Conservation (phyloP, 2,329 filamentous ascomycete species). For the Acrocalymma vagum region DNA sequence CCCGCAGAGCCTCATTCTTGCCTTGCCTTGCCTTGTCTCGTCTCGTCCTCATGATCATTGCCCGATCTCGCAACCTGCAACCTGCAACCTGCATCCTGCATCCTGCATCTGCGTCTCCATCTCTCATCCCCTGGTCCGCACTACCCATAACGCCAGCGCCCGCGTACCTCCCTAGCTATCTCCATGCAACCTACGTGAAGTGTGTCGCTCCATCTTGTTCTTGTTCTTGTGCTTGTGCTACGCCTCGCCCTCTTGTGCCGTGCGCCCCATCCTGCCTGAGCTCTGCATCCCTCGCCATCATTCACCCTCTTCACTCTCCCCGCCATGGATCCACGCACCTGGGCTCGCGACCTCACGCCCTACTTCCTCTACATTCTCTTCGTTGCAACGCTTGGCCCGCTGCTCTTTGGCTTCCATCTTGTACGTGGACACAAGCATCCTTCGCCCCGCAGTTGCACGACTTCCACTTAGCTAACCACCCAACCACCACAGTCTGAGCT, state of each 20-base stretch:
- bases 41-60: conserved; percentile 13
- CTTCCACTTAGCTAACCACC: conserved; percentile 25
- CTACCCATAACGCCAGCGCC: too few relatives aligned
- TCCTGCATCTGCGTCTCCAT: conserved; percentile 4
- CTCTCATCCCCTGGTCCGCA: too few relatives aligned
- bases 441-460: not conserved
- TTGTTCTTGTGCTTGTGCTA: not conserved
- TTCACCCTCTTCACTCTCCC: conserved; percentile 19
- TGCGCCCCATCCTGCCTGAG: too few relatives aligned
- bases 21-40: too few relatives aligned
- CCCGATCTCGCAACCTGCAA: conserved; percentile 11
- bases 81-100: conserved; percentile 16
- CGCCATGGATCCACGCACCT: conserved; percentile 48
- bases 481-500: conserved; percentile 76
- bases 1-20: conserved; percentile 40
- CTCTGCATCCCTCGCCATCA: conserved; percentile 1
- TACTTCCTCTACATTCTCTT: conserved; percentile 81
- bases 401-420: conserved; percentile 95
- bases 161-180: too few relatives aligned
- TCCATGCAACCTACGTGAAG: too few relatives aligned
- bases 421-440: conserved; percentile 59
- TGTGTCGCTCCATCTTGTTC: too few relatives aligned
- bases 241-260: too few relatives aligned
- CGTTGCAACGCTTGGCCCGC: conserved; percentile 81
- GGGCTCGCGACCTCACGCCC: conserved; percentile 66